Evolutionary conservation across 345 rosid species (phyloP), one percentile per base, ranked within the genome.

Genomic region (Acer negundo): DNA sequence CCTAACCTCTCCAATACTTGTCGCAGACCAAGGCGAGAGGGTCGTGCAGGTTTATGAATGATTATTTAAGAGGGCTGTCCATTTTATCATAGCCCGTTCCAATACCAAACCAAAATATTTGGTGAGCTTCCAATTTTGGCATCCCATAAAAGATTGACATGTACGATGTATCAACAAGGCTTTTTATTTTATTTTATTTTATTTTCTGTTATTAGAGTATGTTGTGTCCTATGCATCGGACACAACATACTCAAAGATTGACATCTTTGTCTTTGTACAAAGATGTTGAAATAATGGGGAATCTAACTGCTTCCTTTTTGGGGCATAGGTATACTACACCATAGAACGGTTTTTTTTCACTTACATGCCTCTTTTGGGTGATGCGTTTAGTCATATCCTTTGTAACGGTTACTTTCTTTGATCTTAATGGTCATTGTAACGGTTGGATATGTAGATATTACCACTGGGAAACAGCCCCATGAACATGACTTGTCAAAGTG

Each of bases 121-220:
- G 55, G 63, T 38, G 3, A 65, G 78, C 61, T 49, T 11, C 63
- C 72, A 66, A 66, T 75, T 66, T 75, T 66, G 72, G 53, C 10
- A 53, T 66, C 51, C 10, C 23, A 65, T 75, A 20, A 31, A 42
- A 23, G 19, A 4, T 66, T 66, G 38, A 66, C 35, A 11, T 75
- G 23, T 28, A 28, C 0, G 31, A 28, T 28, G 31, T 35, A 15
- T 22, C 72, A 51, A 7, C 35, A 22, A 51, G 35, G 64, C 38
- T 66, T 53, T 28, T 59, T 74, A 6, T n/a, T 22, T 58, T 44
- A 0, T 40, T 42, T 9, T 8, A 28, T 28, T 2, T 2, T 28
- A 1, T 42, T 42, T 42, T 8, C 7, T 7, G 5, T 10, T 59
- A 59, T 59, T n/a, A 59, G n/a, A 53, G 58, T 6, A 53, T 17